Percentiles rank a stretch among this genome's conserved stretches.
phyloP scores from a whole-genome alignment of 768 basidiomycete genomes.

The Stropharia rugosoannulata region DNA sequence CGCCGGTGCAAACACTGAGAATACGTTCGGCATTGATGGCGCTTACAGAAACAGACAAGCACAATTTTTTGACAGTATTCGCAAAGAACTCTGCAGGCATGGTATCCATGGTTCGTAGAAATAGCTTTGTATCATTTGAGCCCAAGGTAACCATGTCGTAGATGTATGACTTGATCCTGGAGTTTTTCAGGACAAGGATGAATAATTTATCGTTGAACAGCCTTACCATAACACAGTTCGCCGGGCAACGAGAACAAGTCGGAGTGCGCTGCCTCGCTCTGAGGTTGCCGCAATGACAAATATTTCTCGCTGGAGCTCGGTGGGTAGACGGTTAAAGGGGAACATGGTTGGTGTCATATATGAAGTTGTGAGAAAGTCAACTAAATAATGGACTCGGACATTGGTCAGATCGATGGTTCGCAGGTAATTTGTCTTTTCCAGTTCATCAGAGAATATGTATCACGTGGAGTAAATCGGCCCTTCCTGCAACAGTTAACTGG shows the following conservation, averaged over 20 bases:
- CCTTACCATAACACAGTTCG: slow-evolving; percentile 33
- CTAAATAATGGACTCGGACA: slow-evolving; percentile 17
- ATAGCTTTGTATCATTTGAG: slow-evolving; percentile 27
- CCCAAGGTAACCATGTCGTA: slow-evolving; percentile 38
- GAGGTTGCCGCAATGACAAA: slow-evolving; percentile 31
- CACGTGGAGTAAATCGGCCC: slow-evolving; percentile 26
- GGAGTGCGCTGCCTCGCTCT: slow-evolving; percentile 24
- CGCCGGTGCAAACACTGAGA: slow-evolving; percentile 34
- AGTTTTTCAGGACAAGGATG: background rate
- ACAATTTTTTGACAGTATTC: slow-evolving; percentile 35
- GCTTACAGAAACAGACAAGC: slow-evolving; percentile 33
- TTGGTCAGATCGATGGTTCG: slow-evolving; percentile 26
- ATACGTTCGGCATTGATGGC: slow-evolving; percentile 28
- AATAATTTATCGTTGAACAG: slow-evolving; percentile 5
- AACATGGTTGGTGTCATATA: slow-evolving; percentile 20
- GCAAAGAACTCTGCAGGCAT: slow-evolving; percentile 35
- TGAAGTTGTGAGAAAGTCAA: slow-evolving; percentile 20
- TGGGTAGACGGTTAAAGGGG: slow-evolving; percentile 32
- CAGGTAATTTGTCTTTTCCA: slow-evolving; percentile 21
- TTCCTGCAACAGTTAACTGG: slow-evolving; percentile 4
- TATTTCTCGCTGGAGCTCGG: slow-evolving; percentile 39
- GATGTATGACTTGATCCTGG: slow-evolving; percentile 38
- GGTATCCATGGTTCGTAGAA: slow-evolving; percentile 32
- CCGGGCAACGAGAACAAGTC: slow-evolving; percentile 35
- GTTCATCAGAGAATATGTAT: slow-evolving; percentile 20